Percentiles rank a stretch among this genome's conserved stretches.
These are phyloP conservation scores for Globisporangium carolinianum DNA, from an alignment of 352 stramenopile species.

Conservation along the genomic window DNA sequence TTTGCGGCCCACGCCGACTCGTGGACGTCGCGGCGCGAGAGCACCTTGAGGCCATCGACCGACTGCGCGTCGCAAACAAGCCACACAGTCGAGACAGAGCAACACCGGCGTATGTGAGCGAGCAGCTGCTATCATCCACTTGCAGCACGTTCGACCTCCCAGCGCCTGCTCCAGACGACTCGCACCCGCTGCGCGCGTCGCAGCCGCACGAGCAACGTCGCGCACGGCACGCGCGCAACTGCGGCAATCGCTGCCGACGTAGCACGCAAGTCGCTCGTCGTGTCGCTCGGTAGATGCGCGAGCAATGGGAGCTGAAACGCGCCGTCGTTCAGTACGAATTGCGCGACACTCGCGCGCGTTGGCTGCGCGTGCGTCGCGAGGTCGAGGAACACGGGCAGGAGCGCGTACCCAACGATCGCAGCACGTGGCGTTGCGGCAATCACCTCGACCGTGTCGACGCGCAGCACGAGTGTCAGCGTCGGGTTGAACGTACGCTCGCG, in stretches of 20 bases:
- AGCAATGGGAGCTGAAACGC: conserved; percentile 77
- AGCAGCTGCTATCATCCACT: neutral
- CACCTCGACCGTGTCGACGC: conserved; percentile 74
- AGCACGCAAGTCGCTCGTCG: conserved; percentile 23
- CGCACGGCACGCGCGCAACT: conserved; percentile 61
- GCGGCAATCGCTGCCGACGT: conserved; percentile 17
- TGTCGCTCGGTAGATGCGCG: conserved; percentile 27
- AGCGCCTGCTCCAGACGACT: too few species aligned
- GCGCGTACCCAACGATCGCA: conserved; percentile 68
- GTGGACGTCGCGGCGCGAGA: conserved; percentile 44
- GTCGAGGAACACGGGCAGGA: conserved; percentile 72
- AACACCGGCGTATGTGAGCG: neutral
- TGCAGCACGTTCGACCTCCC: too few species aligned
- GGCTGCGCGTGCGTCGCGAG: conserved; percentile 46
- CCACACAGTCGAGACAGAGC: neutral
- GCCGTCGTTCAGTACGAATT: conserved; percentile 61
- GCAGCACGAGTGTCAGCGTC: conserved; percentile 76
- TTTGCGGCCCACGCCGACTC: conserved; percentile 41
- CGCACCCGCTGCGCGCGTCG: conserved; percentile 37
- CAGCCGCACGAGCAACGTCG: conserved; percentile 72
- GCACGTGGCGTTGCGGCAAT: conserved; percentile 26
- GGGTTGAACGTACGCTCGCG: conserved; percentile 70
- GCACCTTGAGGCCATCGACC: conserved; percentile 45
- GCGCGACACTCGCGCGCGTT: conserved; percentile 31
- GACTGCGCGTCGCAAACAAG: conserved; percentile 18